These are phyloP conservation scores for Lentinula detonsa DNA, from an alignment of 768 basidiomycete species.

Conservation along the genomic window DNA sequence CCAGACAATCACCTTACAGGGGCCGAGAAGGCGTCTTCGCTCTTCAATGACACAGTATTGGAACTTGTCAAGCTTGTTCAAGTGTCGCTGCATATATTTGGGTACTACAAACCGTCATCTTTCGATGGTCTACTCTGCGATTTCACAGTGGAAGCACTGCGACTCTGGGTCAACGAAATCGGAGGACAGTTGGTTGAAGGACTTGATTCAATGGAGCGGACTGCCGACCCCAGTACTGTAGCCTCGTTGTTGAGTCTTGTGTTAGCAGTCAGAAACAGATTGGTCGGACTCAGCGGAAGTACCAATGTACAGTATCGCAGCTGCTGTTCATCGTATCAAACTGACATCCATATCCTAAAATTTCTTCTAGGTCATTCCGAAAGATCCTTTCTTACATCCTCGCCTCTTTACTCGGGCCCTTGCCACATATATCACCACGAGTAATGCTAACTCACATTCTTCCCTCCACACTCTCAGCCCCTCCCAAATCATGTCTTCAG, in stretches of 20 bases:
- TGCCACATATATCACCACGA: constrained; percentile 25
- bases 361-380: constrained; percentile 38
- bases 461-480: constrained; percentile 13
- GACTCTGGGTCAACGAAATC: constrained; percentile 60
- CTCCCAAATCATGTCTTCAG: constrained; percentile 10
- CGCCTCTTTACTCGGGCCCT: constrained; percentile 49
- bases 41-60: constrained; percentile 63
- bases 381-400: constrained; percentile 77
- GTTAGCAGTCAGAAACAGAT: constrained; percentile 61
- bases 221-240: constrained; percentile 68
- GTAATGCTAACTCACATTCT: constrained; percentile 11
- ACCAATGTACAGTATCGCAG: constrained; percentile 22
- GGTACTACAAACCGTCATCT: constrained; percentile 28
- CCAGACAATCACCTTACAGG: constrained; percentile 12
- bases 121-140: constrained; percentile 77
- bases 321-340: constrained; percentile 4
- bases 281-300: constrained; percentile 47
- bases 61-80: constrained; percentile 76
- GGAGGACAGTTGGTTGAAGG: constrained; percentile 50
- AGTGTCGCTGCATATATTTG: constrained; percentile 64
- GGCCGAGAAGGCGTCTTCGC: constrained; percentile 12
- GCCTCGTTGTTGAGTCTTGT: constrained; percentile 68
- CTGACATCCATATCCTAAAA: neutral
- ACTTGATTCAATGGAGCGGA: constrained; percentile 68
- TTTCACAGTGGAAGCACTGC: constrained; percentile 64